Evolutionary conservation across 805 yeast genomes (phyloP).

Genomic region (Spencermartinsiella europaea): DNA sequence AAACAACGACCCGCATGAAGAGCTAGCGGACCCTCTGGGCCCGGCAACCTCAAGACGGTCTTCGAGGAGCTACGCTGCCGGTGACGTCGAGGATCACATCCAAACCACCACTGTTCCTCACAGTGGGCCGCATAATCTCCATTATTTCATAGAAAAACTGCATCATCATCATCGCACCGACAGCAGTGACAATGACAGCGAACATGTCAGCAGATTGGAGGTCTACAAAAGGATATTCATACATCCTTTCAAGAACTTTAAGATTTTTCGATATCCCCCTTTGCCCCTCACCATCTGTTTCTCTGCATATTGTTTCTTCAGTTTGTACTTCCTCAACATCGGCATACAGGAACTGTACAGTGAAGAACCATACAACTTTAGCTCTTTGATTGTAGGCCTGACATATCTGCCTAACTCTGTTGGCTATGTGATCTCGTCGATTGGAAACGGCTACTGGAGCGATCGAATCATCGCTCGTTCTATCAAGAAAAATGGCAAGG

Average conservation of each 20-base stretch:
- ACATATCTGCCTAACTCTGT: slow-evolving; percentile 80
- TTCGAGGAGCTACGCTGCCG: not conserved
- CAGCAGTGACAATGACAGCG: not conserved
- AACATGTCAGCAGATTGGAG: not conserved
- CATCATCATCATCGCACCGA: slow-evolving; percentile 1
- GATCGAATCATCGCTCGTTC: slow-evolving; percentile 55
- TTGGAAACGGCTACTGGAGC: slow-evolving; percentile 78
- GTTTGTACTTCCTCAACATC: slow-evolving; percentile 69
- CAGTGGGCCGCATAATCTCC: slow-evolving; percentile 1
- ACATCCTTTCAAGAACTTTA: slow-evolving; percentile 55
- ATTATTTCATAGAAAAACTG: slow-evolving; percentile 6
- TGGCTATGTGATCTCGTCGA: slow-evolving; percentile 66
- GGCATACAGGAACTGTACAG: slow-evolving; percentile 61
- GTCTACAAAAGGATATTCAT: slow-evolving; percentile 34
- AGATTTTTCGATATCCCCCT: slow-evolving; percentile 66
- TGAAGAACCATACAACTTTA: slow-evolving; percentile 63
- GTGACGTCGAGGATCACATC: not conserved
- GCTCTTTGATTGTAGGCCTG: slow-evolving; percentile 61
- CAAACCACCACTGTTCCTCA: not conserved
- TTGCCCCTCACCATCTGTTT: slow-evolving; percentile 60
- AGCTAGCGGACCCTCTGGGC: slow-evolving; percentile 1
- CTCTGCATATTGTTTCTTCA: slow-evolving; percentile 67
- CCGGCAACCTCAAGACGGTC: not conserved
- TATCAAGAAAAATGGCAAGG: slow-evolving; percentile 53
- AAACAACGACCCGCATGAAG: not conserved